A percentile compares a stretch with the other conserved stretches of the same genome.
These are phyloP conservation scores for Macrophomina tecta DNA, from an alignment of 2,329 filamentous ascomycete species.

Conservation along the genomic window DNA sequence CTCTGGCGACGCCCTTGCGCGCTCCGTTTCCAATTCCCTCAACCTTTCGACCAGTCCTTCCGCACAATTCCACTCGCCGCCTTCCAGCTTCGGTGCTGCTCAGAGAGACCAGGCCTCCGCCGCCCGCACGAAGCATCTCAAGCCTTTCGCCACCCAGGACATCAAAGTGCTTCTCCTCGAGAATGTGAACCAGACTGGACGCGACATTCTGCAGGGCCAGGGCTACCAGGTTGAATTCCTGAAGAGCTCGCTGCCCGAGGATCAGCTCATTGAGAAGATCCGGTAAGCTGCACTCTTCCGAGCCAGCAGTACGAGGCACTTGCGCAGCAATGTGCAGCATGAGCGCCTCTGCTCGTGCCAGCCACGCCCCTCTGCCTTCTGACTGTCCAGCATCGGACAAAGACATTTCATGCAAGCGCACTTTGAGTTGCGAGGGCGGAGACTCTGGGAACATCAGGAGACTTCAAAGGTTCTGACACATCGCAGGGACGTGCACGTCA, in stretches of 20 bases:
- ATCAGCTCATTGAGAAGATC: slow-evolving; percentile 96
- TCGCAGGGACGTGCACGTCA: slow-evolving; percentile 86
- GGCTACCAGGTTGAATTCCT: slow-evolving; percentile 95
- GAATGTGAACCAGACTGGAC: slow-evolving; percentile 91
- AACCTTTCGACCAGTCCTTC: slow-evolving; percentile 77
- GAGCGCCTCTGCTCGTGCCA: not conserved
- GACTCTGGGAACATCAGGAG: slow-evolving; percentile 22
- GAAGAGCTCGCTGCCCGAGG: slow-evolving; percentile 88
- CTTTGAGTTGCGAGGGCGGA: slow-evolving; percentile 2
- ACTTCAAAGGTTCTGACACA: slow-evolving; percentile 21
- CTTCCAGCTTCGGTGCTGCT: slow-evolving; percentile 61
- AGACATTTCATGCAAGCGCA: not conserved
- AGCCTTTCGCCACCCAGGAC: slow-evolving; percentile 94
- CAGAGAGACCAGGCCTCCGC: slow-evolving; percentile 41
- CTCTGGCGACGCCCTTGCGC: slow-evolving; percentile 39
- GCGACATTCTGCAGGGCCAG: slow-evolving; percentile 79
- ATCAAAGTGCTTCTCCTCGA: slow-evolving; percentile 96
- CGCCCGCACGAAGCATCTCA: slow-evolving; percentile 73
- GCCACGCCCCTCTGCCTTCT: not conserved
- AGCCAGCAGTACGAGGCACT: not conserved
- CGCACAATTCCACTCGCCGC: slow-evolving; percentile 75
- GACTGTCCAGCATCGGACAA: slow-evolving; percentile 12
- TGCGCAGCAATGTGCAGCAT: not conserved
- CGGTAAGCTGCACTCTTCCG: slow-evolving; percentile 56
- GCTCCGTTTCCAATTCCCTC: slow-evolving; percentile 64